Evolutionary conservation across 1,284 basidiomycete species (phyloP).

Genomic region (Cryptococcus jaspeensis): DNA sequence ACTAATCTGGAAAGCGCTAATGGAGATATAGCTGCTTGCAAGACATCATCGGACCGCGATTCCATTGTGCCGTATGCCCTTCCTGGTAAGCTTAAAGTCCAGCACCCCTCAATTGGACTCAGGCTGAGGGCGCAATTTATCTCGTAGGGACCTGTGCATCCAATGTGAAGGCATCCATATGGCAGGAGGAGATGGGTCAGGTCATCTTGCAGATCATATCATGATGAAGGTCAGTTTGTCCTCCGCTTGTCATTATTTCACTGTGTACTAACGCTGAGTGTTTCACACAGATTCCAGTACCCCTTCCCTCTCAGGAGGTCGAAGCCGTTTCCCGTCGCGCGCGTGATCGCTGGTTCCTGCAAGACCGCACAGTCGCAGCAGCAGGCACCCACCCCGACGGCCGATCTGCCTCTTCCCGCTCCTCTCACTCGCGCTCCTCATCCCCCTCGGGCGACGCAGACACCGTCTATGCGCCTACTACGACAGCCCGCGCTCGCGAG

Average conservation of each 20-base stretch:
- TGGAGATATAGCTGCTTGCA: constrained; percentile 66
- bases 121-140: not conserved
- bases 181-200: constrained; percentile 22
- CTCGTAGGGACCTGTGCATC: constrained; percentile 61
- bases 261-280: not conserved
- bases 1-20: not conserved
- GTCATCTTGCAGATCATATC: constrained; percentile 62
- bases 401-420: not conserved
- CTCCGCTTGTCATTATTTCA: too few relatives aligned
- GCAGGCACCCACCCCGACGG: constrained; percentile 7
- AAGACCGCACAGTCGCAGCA: constrained; percentile 61
- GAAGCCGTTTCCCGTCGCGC: constrained; percentile 71
- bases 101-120: too few relatives aligned
- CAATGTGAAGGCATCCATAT: constrained; percentile 80
- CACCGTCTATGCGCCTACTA: constrained; percentile 42
- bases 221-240: constrained; percentile 74
- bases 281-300: constrained; percentile 69
- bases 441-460: constrained; percentile 42
- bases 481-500: not conserved
- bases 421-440: constrained; percentile 26
- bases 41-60: constrained; percentile 83
- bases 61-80: constrained; percentile 82
- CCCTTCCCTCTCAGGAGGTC: constrained; percentile 69
- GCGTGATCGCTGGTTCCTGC: constrained; percentile 68
- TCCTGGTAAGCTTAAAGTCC: constrained; percentile 38